Evolutionary conservation across 1,284 basidiomycete genomes (phyloP).

Genomic region (Cerrena zonata): DNA sequence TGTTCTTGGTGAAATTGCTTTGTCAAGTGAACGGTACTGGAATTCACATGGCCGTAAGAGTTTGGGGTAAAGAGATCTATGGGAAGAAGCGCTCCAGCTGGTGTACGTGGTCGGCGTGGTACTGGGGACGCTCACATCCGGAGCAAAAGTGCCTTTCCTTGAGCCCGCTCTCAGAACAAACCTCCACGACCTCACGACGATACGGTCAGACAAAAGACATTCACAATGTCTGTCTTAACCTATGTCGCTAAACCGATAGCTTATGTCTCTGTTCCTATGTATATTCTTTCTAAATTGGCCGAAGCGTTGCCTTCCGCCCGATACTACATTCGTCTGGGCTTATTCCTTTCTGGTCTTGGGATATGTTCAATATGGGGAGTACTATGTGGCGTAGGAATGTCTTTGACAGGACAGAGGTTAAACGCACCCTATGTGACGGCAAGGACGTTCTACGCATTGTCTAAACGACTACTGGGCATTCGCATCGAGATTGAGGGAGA

Average conservation of each 20-base stretch:
- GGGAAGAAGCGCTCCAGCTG: too few relatives aligned
- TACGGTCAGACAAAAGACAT: too few relatives aligned
- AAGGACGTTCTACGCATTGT: slow-evolving; percentile 74
- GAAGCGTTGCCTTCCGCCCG: slow-evolving; percentile 48
- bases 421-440: slow-evolving; percentile 87
- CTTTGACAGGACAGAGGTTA: slow-evolving; percentile 66
- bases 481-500: slow-evolving; percentile 79
- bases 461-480: slow-evolving; percentile 65
- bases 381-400: slow-evolving; percentile 66
- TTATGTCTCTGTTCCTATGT: slow-evolving; percentile 64
- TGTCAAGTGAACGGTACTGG: too few relatives aligned
- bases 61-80: too few relatives aligned
- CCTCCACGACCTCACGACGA: background rate
- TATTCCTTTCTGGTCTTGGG: slow-evolving; percentile 74
- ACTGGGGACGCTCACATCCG: too few relatives aligned
- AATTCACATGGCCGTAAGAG: too few relatives aligned
- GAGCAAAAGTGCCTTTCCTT: background rate
- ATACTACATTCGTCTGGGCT: slow-evolving; percentile 68
- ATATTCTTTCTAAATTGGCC: slow-evolving; percentile 56
- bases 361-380: slow-evolving; percentile 75
- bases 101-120: too few relatives aligned
- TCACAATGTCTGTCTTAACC: slow-evolving; percentile 54
- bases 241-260: slow-evolving; percentile 62
- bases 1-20: too few relatives aligned
- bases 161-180: background rate